These are phyloP conservation scores for Talaromyces amestolkiae DNA, from an alignment of 2,329 filamentous ascomycete genomes.

Conservation along the genomic window DNA sequence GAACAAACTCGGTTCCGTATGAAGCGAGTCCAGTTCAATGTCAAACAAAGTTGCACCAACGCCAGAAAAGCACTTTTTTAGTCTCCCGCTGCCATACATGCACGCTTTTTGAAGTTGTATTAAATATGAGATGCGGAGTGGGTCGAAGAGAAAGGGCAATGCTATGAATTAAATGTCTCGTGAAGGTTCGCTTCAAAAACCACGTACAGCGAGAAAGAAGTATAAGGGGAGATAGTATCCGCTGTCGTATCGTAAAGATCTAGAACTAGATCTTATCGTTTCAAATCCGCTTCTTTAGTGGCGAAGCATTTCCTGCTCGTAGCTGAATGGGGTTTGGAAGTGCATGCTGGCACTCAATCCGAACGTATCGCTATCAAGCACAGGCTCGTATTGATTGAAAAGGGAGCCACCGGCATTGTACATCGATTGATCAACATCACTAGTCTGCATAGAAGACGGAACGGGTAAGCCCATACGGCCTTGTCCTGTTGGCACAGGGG, in stretches of 20 bases:
- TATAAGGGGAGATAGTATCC: not conserved
- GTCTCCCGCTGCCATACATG: constrained; percentile 21
- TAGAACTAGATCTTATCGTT: not conserved
- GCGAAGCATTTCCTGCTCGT: constrained; percentile 40
- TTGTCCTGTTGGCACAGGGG: constrained; percentile 44
- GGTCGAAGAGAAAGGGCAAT: not conserved
- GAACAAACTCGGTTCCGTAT: constrained; percentile 3
- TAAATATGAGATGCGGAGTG: constrained; percentile 13
- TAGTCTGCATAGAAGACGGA: constrained; percentile 40
- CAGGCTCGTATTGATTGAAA: constrained; percentile 75
- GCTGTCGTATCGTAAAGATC: not conserved
- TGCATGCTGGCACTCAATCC: constrained; percentile 93
- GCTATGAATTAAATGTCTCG: constrained; percentile 1
- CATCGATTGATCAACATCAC: constrained; percentile 37
- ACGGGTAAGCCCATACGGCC: constrained; percentile 41
- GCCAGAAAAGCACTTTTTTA: constrained; percentile 20
- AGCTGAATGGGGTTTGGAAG: constrained; percentile 75
- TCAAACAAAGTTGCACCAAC: constrained; percentile 15
- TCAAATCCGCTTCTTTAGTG: constrained; percentile 23
- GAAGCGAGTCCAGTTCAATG: constrained; percentile 10
- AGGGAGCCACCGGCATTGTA: constrained; percentile 52
- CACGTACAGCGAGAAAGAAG: constrained; percentile 4
- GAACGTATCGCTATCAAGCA: constrained; percentile 90
- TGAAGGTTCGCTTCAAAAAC: not conserved
- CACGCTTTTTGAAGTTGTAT: constrained; percentile 17